phyloP scores from a whole-genome alignment of 176 grass and related monocot genomes.

The Luzula sylvatica region DNA sequence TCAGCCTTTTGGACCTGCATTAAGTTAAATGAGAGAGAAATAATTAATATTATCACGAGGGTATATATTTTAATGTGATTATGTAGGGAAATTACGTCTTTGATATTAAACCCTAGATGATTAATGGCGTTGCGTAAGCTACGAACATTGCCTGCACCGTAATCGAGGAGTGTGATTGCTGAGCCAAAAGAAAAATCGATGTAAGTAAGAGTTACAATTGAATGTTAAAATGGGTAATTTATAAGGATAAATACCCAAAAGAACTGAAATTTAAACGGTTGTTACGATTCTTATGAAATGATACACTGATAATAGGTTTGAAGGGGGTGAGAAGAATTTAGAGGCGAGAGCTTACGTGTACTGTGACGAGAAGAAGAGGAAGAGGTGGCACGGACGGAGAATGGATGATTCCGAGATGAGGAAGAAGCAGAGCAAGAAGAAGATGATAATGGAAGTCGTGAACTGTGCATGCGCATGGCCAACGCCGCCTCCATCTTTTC shows the following conservation, averaged over 20 bases:
- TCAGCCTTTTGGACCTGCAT: conserved; percentile 56
- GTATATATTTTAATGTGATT: not conserved
- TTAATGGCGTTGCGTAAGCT: conserved; percentile 88
- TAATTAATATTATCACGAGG: not conserved
- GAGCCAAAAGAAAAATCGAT: not conserved
- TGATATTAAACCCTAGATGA: conserved; percentile 68
- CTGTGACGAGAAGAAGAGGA: conserved; percentile 5
- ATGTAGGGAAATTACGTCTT: conserved; percentile 35
- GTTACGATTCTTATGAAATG: too few relatives aligned
- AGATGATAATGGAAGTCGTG: conserved; percentile 16
- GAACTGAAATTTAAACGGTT: conserved; percentile 2
- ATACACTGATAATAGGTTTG: not conserved
- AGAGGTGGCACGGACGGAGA: conserved; percentile 34
- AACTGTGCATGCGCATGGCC: conserved; percentile 16
- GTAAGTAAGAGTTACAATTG: not conserved
- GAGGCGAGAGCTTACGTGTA: not conserved
- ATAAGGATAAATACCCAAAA: not conserved
- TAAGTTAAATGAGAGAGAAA: not conserved
- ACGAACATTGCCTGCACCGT: conserved; percentile 82
- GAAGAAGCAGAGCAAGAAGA: conserved; percentile 6
- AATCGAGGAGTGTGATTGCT: conserved; percentile 87
- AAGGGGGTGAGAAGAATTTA: not conserved
- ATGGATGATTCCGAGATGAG: conserved; percentile 1
- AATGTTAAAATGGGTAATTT: not conserved
- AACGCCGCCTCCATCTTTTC: conserved; percentile 26